Base-by-base conservation (phyloP, 495 filamentous ascomycete genomes). In the Filosporella fistucella region DNA sequence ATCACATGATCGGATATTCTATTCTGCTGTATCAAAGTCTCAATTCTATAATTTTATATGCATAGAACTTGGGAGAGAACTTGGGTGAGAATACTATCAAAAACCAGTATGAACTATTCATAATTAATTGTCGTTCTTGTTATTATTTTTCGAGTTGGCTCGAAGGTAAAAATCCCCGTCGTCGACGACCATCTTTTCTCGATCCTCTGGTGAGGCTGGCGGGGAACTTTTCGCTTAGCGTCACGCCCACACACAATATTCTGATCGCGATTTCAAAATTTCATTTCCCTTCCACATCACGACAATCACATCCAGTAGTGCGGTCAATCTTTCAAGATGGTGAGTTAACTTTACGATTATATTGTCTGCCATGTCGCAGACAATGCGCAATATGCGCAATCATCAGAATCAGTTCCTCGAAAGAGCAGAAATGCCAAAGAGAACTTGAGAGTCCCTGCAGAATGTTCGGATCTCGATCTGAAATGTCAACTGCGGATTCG, bases 401-500 rank as follows among this genome's bases (percentile, higher is more conserved):
- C 38, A 30, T 5, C 18, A 37, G 18, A 16, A 26, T 18, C 26
- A 33, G 32, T 51, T 44, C 42, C 47, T 41, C 34, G 38, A 45
- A 52, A 42, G 54, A 50, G 41, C 54, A 50, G 55, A 51, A 54
- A 58, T 58, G 54, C 43, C 42, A 44, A 42, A 44, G 48, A 51
- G 48, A 54, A 46, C 37, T 53, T 33, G 58, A 73, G 85, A 88
- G 88, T 94, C 88, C 68, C 73, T 81, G 90, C 90, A 96, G 93
- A 85, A 88, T 89, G 88, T 95, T 93, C 90, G 88, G 88, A 85
- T 55, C 61, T 67, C 60, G 52, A 49, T 87, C 88, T 95, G 90
- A 94, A 95, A 89, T 88, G 89, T 75, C 78, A 94, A 94, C 94
- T 95, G 89, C 89, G 95, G 90, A 95, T 87, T 95, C 86, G 81